Conservation (phyloP, 768 basidiomycete genomes). For the Rhodotorula graminis region DNA sequence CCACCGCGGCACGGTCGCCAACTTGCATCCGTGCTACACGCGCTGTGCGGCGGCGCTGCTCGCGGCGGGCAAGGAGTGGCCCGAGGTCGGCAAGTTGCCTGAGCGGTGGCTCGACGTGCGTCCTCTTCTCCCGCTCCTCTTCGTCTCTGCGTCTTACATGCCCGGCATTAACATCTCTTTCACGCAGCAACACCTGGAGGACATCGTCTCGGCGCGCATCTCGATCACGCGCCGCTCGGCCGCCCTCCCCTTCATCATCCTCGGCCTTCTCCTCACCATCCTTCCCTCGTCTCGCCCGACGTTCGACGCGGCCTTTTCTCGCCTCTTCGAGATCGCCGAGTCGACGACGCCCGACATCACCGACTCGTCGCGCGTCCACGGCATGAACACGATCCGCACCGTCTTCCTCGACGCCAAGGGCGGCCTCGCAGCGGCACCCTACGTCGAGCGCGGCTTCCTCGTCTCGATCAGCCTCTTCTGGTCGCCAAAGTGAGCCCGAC, state of each 20-base stretch:
- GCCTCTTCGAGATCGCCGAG: constrained; percentile 37
- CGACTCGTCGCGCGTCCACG: constrained; percentile 34
- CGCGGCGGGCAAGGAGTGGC: constrained; percentile 27
- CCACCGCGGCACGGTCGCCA: constrained; percentile 35
- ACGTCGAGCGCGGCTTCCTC: constrained; percentile 33
- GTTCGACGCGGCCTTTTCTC: constrained; percentile 24
- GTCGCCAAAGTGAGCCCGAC: constrained; percentile 22
- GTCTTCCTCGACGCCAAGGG: constrained; percentile 36
- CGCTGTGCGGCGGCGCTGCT: constrained; percentile 24
- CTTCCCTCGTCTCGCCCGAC: constrained; percentile 20
- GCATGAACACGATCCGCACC: constrained; percentile 38
- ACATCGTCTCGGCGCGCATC: constrained; percentile 34
- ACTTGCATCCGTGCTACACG: constrained; percentile 33
- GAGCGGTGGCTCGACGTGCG: constrained; percentile 31
- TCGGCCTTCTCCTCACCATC: constrained; percentile 32
- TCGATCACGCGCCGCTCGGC: constrained; percentile 39
- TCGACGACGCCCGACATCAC: constrained; percentile 28
- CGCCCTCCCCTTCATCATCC: constrained; percentile 37
- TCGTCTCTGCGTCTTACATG: neutral
- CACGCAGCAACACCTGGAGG: constrained; percentile 25
- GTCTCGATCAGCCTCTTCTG: constrained; percentile 36
- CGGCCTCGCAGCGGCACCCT: constrained; percentile 14
- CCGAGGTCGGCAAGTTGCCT: constrained; percentile 22
- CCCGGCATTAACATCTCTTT: too few relatives aligned
- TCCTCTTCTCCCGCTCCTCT: too few relatives aligned